Base-by-base conservation (phyloP, 2,329 filamentous ascomycete genomes). In the Colletotrichum karsti region DNA sequence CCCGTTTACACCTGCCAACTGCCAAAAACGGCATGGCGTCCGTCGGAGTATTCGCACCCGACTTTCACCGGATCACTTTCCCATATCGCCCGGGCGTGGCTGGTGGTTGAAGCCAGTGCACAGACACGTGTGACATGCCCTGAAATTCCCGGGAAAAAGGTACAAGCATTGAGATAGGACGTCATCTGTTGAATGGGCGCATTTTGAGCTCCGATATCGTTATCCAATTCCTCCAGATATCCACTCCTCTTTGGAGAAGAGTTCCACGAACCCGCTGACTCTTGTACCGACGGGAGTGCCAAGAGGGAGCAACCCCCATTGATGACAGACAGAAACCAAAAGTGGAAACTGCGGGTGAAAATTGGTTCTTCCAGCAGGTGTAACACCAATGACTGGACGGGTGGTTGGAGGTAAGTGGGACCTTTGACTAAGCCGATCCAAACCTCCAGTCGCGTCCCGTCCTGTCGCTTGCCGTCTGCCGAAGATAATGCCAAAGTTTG, bases 191-290 rank as follows among this genome's bases (percentile, higher is more conserved):
- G 44, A 18, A 37, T 18, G 15, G 46, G 22, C 10, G 37, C 24
- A 60, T 48, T 22, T 20, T 18, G 37, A 18, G 20, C 57, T 68
- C 65, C 61, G 65, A 68, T 68, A 48, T 68, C 65, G 54, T 68
- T 42, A 39, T 22, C n/a, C 41, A 20, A 33, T 33, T 26, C 54
- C 30, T 28, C 42, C 53, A 26, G 30, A 58, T 64, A 64, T 48
- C 60, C 60, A 65, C 53, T 22, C 13, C 22, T 6, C 8, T 37
- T n/a, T 54, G 64, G 64, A 35, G 37, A 54, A 46, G 8, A 54
- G 44, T 67, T 64, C 60, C 64, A 67, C 44, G 59, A 24, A 20
- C 37, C 59, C 53, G 53, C 64, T 53, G 64, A 20, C 24, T 13
- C 18, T n/a, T 39, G 37, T 18, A 20, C 10, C 42, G 26, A n/a